These are phyloP conservation scores for Bolboschoenoplectus hybrid DNA, from an alignment of 202 grass and related monocot genomes.

Conservation along the genomic window DNA sequence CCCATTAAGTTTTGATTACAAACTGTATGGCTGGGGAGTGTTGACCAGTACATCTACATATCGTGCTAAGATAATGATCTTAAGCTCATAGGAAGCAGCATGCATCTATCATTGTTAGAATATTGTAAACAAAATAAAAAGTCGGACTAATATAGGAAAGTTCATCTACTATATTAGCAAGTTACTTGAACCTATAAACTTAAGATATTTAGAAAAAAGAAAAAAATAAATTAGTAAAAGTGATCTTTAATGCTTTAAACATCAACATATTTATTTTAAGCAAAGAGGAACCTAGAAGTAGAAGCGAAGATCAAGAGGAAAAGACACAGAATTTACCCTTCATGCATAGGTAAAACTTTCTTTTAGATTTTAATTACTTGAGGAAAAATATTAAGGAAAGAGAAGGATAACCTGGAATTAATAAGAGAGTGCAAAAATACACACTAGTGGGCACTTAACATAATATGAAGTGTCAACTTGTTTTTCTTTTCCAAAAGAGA, in stretches of 20 bases:
- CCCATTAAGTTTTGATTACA: not conserved
- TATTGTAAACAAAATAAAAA: conserved; percentile 19
- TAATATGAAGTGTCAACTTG: not conserved
- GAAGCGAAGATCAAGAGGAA: not conserved
- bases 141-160: not conserved
- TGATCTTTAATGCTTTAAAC: not conserved
- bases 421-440: not conserved
- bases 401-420: not conserved
- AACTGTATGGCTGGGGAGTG: not conserved
- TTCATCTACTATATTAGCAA: conserved; percentile 4
- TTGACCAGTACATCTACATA: not conserved
- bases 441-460: not conserved
- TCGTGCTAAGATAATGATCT: not conserved
- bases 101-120: not conserved
- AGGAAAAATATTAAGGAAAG: not conserved
- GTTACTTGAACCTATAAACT: not conserved
- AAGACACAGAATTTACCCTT: not conserved
- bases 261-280: conserved; percentile 25
- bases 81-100: not conserved
- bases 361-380: not conserved
- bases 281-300: not conserved
- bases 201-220: not conserved
- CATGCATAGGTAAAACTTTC: not conserved
- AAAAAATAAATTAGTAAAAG: not conserved
- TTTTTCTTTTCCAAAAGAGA: not conserved